phyloP scores from a whole-genome alignment of 1,139 yeast species.

The Chernovozyma aurita region DNA sequence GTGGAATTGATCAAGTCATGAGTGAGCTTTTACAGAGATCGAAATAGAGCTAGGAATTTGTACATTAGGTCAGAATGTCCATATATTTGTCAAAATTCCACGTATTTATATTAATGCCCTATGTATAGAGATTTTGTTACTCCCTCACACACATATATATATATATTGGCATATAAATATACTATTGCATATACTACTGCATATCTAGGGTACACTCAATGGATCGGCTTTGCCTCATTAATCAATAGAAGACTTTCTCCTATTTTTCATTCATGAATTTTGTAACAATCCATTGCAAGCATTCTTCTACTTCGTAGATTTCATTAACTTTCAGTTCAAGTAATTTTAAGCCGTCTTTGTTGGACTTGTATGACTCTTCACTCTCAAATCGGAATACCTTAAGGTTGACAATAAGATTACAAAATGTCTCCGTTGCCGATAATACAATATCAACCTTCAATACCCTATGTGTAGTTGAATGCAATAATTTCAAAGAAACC shows the following conservation, averaged over 20 bases:
- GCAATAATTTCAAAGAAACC: not conserved
- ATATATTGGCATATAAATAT: too few species aligned
- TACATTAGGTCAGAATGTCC: not conserved
- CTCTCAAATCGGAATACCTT: conserved; percentile 30
- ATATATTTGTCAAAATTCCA: conserved; percentile 2
- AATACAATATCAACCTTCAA: conserved; percentile 28
- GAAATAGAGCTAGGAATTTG: not conserved
- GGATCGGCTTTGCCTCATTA: too few species aligned
- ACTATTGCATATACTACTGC: too few species aligned
- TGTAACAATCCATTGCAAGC: conserved; percentile 58
- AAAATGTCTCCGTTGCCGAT: conserved; percentile 40
- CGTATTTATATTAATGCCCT: too few species aligned
- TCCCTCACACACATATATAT: too few species aligned
- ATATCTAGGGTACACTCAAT: too few species aligned
- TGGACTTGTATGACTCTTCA: conserved; percentile 23
- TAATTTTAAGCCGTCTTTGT: conserved; percentile 34
- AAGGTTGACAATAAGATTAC: conserved; percentile 31
- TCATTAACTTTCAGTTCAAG: conserved; percentile 52
- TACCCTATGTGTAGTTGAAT: conserved; percentile 12
- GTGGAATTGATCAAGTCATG: conserved; percentile 2
- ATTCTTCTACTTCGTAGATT: conserved; percentile 57
- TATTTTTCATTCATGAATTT: conserved; percentile 22
- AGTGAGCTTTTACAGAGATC: conserved; percentile 4
- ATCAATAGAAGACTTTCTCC: not conserved
- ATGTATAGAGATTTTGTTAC: too few species aligned